Conservation (phyloP, 768 basidiomycete species). For the Exidia glandulosa region DNA sequence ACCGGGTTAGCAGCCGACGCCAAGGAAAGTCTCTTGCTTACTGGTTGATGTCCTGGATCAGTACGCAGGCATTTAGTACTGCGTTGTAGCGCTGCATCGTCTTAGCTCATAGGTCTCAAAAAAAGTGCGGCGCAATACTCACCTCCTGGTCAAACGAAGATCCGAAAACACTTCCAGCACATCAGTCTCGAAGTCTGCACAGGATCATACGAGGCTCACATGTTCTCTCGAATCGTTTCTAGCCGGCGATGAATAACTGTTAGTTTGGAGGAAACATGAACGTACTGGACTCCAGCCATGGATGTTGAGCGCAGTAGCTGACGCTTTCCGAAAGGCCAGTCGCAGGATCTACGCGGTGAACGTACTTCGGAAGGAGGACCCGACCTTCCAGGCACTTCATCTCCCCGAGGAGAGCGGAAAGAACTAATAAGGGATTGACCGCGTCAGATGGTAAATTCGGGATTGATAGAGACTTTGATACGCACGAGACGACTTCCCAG, state of each 20-base stretch:
- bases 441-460: background rate
- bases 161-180: constrained; percentile 30
- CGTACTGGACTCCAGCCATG: background rate
- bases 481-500: constrained; percentile 2
- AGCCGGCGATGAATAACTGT: too few relatives aligned
- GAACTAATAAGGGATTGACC: background rate
- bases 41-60: constrained; percentile 49
- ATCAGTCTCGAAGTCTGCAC: background rate
- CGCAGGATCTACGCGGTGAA: constrained; percentile 31
- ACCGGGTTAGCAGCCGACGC: too few relatives aligned
- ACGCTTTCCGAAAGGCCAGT: constrained; percentile 7
- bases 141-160: constrained; percentile 37
- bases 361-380: constrained; percentile 7
- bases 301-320: background rate
- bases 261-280: background rate
- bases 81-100: constrained; percentile 37
- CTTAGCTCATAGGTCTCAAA: too few relatives aligned
- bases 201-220: constrained; percentile 22
- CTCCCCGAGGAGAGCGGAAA: constrained; percentile 6
- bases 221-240: constrained; percentile 71
- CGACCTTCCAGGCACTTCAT: constrained; percentile 2
- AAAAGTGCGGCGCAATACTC: constrained; percentile 5
- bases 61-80: constrained; percentile 66
- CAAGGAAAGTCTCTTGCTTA: too few relatives aligned
- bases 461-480: too few relatives aligned